phyloP scores from a whole-genome alignment of 2,329 filamentous ascomycete genomes.

The Arthrobotrys conoides region DNA sequence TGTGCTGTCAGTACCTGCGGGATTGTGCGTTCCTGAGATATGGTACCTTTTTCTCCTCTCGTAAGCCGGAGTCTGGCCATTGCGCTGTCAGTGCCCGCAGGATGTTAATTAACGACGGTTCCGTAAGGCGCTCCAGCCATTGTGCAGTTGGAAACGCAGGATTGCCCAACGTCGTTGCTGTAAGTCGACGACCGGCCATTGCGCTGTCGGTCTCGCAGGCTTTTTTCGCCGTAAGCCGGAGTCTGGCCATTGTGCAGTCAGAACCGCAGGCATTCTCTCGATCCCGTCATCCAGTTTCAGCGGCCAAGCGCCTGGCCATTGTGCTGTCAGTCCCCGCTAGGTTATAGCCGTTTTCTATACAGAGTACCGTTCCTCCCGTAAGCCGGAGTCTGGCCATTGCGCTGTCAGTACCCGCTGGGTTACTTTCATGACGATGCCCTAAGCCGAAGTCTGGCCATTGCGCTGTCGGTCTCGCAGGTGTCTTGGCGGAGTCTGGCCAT shows the following conservation, averaged over 20 bases:
- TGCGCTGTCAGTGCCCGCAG: neutral
- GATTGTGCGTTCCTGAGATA: neutral
- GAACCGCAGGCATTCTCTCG: neutral
- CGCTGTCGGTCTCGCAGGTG: neutral
- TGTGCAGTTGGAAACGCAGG: neutral
- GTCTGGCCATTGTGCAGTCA: neutral
- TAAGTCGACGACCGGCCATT: neutral
- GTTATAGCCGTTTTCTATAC: no score
- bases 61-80: neutral
- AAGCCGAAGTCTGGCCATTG: neutral
- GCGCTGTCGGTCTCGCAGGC: neutral
- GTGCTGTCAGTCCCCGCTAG: neutral
- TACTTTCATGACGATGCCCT: neutral
- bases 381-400: neutral
- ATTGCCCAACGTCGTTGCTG: neutral
- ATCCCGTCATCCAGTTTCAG: no score
- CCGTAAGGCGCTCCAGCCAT: no score
- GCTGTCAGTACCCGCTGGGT: neutral
- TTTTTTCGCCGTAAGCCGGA: neutral
- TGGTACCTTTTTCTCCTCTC: no score
- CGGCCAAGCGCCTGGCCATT: neutral
- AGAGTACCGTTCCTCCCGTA: neutral
- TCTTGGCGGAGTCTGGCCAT: neutral
- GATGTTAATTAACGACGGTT: neutral
- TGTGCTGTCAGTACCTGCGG: neutral